These are phyloP conservation scores for Apiospora sp. DNA, from an alignment of 2,329 filamentous ascomycete genomes.

Conservation along the genomic window DNA sequence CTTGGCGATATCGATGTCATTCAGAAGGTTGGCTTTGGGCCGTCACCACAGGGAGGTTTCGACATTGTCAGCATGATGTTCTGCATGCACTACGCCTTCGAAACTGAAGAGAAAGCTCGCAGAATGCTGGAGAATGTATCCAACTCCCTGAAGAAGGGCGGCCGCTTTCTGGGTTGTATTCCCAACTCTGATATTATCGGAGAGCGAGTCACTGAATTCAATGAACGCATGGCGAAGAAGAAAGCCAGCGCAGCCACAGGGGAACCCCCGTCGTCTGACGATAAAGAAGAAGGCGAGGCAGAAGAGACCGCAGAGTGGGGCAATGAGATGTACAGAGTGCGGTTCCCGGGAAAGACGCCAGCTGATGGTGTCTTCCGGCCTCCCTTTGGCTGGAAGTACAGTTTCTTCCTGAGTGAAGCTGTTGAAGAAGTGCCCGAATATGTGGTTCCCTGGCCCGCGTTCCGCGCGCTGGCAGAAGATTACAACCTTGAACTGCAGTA, in stretches of 20 bases:
- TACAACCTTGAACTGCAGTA: conserved; percentile 97
- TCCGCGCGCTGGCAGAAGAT: conserved; percentile 92
- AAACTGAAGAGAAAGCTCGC: conserved; percentile 86
- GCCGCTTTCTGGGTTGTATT: conserved; percentile 92
- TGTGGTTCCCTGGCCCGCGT: conserved; percentile 97
- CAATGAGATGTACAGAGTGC: conserved; percentile 90
- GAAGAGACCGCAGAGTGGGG: conserved; percentile 82
- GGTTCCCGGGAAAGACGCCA: conserved; percentile 84
- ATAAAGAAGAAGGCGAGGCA: conserved; percentile 65
- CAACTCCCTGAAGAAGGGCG: conserved; percentile 89
- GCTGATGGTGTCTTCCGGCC: conserved; percentile 91
- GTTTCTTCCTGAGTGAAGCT: conserved; percentile 93
- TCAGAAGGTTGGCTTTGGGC: conserved; percentile 86
- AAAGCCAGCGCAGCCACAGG: conserved; percentile 38
- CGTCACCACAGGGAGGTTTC: conserved; percentile 80
- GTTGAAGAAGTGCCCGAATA: conserved; percentile 97
- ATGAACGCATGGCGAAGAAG: conserved; percentile 61
- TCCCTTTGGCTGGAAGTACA: conserved; percentile 98
- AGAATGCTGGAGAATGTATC: conserved; percentile 95
- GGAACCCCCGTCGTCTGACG: conserved; percentile 41
- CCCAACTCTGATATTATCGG: conserved; percentile 95
- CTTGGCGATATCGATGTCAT: conserved; percentile 85
- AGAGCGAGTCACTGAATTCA: conserved; percentile 78
- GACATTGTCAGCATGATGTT: conserved; percentile 99
- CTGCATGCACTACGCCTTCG: conserved; percentile 98